These are phyloP conservation scores for Trichoderma sp. DNA, from an alignment of 2,329 filamentous ascomycete species.

Conservation along the genomic window DNA sequence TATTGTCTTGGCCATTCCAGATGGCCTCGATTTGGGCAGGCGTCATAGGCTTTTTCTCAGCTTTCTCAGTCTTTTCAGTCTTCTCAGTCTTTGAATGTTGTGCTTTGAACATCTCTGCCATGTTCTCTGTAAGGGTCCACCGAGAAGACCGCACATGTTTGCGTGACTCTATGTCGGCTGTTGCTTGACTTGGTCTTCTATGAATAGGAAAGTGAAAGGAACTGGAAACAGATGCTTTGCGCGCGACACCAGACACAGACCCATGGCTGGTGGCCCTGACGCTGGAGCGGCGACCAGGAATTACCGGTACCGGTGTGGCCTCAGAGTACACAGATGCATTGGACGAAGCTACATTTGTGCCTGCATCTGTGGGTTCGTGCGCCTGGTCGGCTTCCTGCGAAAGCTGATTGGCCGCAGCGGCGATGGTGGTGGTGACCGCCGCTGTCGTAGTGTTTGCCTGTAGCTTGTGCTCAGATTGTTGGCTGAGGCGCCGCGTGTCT, in stretches of 20 bases:
- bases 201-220: conserved; percentile 39
- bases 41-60: conserved; percentile 58
- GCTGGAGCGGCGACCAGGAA: conserved; percentile 16
- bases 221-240: conserved; percentile 41
- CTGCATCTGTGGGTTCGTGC: conserved; percentile 13
- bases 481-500: not conserved
- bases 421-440: not conserved
- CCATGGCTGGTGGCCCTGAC: not conserved
- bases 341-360: not conserved
- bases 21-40: conserved; percentile 50
- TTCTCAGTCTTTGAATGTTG: conserved; percentile 54
- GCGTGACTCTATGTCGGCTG: conserved; percentile 22
- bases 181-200: conserved; percentile 9
- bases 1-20: conserved; percentile 22
- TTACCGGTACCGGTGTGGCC: not conserved
- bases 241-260: conserved; percentile 27
- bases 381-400: conserved; percentile 14
- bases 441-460: not conserved
- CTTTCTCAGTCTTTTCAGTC: conserved; percentile 60
- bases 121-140: conserved; percentile 58
- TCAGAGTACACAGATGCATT: conserved; percentile 6
- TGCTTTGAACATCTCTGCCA: conserved; percentile 60
- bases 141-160: conserved; percentile 36
- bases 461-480: conserved; percentile 12
- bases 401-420: not conserved